Base-by-base conservation (phyloP, 2,329 filamentous ascomycete genomes). In the Trichoderma sp. region DNA sequence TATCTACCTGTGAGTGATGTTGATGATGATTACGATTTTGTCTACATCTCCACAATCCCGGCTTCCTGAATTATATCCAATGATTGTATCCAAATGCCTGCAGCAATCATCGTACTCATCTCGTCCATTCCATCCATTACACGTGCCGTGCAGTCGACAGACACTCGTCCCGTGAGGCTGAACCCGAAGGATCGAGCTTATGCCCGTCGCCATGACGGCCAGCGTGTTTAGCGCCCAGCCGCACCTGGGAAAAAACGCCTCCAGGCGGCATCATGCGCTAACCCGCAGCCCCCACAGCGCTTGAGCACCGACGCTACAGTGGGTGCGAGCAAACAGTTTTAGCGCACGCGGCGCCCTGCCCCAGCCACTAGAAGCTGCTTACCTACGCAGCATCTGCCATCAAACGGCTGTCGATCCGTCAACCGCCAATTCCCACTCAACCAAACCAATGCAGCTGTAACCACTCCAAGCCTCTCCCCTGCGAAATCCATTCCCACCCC, bases 311-410 rank as follows among this genome's bases (percentile, higher is more conserved):
- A 19, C 59, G 59, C 19, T 63, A 25, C 45, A 63, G 25, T n/a
- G 25, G 29, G n/a, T 27, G 32, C 48, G 17, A 42, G 48, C 61
- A 42, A 25, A 32, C 48, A 53, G 32, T 39, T 52, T 35, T 64
- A 64, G 60, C 48, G 52, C 35, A 22, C 50, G 15, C 34, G 48
- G 48, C 12, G 48, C 45, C 12, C 45, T 34, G 22, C 32, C 45
- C 52, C 63, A 48, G 63, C 35, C 63, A 39, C 52, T 37, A 50
- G 29, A 58, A 50, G 29, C 39, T 66, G 64, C 64, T 66, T 66
- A 66, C 64, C 64, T 66, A 66, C 64, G 37, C 64, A 56, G 32
- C 45, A 48, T 15, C 45, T 37, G 32, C 19, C 59, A 37, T 63
- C 42, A 13, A 22, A 29, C 34, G 29, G 45, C 53, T 45, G 61